Percentiles rank a stretch among this genome's conserved stretches.
Evolutionary conservation across 2,329 filamentous ascomycete species (phyloP).

Genomic region (Aspergillus amoenus): DNA sequence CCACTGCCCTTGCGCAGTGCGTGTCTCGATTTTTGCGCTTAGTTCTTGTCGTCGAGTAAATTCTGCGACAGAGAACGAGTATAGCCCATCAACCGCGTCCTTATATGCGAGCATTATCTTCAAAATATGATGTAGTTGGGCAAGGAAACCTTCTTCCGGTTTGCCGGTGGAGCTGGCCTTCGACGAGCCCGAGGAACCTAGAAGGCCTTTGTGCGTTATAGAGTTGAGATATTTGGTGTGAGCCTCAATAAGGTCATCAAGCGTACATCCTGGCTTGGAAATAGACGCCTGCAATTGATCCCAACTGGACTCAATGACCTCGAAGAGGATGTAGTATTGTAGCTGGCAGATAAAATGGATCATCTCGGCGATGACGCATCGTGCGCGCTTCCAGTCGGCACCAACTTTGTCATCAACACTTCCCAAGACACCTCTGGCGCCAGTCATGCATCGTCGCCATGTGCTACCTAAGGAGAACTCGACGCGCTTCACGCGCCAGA

Average conservation of each 20-base stretch:
- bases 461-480: constrained; percentile 89
- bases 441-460: constrained; percentile 96
- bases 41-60: constrained; percentile 89
- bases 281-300: constrained; percentile 82
- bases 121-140: constrained; percentile 87
- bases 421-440: constrained; percentile 83
- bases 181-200: constrained; percentile 62
- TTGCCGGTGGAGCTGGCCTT: constrained; percentile 36
- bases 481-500: constrained; percentile 97
- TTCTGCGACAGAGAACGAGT: constrained; percentile 91
- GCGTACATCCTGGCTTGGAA: constrained; percentile 78
- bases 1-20: constrained; percentile 65
- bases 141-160: constrained; percentile 76
- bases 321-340: constrained; percentile 98
- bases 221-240: constrained; percentile 88
- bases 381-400: constrained; percentile 83
- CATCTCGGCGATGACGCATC: constrained; percentile 93
- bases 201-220: constrained; percentile 92
- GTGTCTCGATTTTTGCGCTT: constrained; percentile 68
- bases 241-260: constrained; percentile 91
- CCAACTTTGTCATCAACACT: constrained; percentile 70
- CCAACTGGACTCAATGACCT: constrained; percentile 97
- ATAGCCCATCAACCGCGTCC: constrained; percentile 88
- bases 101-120: constrained; percentile 93
- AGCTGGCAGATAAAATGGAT: constrained; percentile 96